A percentile compares a stretch with the other conserved stretches of the same genome.
phyloP scores from a whole-genome alignment of 768 basidiomycete genomes.

The Flagelloscypha sp. region DNA sequence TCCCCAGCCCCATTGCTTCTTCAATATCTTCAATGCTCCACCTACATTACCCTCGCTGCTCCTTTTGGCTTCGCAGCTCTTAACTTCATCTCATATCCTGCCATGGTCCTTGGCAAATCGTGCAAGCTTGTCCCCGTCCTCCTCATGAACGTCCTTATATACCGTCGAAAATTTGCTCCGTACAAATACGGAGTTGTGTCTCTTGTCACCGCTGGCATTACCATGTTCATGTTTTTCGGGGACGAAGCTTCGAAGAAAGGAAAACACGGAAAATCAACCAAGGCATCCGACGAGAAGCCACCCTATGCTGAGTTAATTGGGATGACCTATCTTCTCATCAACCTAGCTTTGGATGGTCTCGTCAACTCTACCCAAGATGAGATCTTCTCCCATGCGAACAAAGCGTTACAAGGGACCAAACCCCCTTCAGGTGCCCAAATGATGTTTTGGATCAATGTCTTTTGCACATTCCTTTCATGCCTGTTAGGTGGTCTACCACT shows the following conservation, averaged over 20 bases:
- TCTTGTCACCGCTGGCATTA: conserved; percentile 90
- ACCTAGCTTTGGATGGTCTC: conserved; percentile 86
- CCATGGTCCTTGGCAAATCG: conserved; percentile 97
- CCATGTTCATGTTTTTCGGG: conserved; percentile 88
- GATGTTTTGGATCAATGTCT: conserved; percentile 97
- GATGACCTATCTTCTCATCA: conserved; percentile 68
- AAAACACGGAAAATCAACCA: conserved; percentile 28
- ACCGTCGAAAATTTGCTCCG: conserved; percentile 83
- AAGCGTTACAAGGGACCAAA: too few species aligned
- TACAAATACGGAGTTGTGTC: conserved; percentile 94
- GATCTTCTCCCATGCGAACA: conserved; percentile 72
- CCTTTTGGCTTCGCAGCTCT: conserved; percentile 96
- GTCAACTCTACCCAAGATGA: conserved; percentile 97
- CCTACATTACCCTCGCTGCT: conserved; percentile 83
- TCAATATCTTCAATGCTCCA: conserved; percentile 74
- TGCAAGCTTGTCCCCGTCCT: conserved; percentile 99
- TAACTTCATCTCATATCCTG: conserved; percentile 94
- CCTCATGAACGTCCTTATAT: conserved; percentile 94
- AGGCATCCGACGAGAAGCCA: conserved; percentile 25
- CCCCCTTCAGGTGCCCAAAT: conserved; percentile 91
- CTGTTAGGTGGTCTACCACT: conserved; percentile 67
- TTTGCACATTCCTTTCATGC: conserved; percentile 68
- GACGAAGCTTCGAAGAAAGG: conserved; percentile 40
- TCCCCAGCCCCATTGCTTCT: conserved; percentile 47
- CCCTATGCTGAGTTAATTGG: conserved; percentile 62